phyloP scores from a whole-genome alignment of 179 eudicot genomes.

The Sideroxylon spinosum region DNA sequence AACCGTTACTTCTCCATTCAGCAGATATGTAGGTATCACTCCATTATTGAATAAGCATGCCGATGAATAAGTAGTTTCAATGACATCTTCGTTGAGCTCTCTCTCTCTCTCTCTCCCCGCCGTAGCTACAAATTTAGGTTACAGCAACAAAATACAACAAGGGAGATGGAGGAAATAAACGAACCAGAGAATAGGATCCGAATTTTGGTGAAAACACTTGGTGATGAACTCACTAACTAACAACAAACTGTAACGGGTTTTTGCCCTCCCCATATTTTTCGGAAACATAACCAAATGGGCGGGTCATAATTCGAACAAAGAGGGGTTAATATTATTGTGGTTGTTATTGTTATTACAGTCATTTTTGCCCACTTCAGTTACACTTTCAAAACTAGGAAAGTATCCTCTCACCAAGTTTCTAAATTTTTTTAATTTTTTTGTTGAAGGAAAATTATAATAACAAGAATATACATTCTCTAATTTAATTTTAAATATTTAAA shows the following conservation, averaged over 20 bases:
- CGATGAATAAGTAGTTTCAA: not conserved
- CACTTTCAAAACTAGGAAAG: too few species aligned
- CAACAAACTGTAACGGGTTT: not conserved
- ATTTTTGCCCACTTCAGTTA: too few species aligned
- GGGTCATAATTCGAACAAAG: too few species aligned
- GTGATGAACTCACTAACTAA: not conserved
- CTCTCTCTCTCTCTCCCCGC: not conserved
- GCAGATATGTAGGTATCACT: not conserved
- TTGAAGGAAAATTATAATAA: too few species aligned
- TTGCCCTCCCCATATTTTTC: too few species aligned
- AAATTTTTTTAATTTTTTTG: too few species aligned
- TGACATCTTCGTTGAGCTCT: not conserved
- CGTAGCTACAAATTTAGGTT: not conserved
- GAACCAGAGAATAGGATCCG: not conserved
- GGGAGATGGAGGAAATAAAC: not conserved
- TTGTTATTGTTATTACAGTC: too few species aligned
- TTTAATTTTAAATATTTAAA: too few species aligned
- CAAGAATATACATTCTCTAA: too few species aligned
- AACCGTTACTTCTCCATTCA: not conserved
- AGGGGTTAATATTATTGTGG: too few species aligned
- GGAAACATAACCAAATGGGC: too few species aligned
- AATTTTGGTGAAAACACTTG: not conserved
- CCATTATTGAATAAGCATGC: not conserved
- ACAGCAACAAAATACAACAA: not conserved
- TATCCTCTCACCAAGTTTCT: too few species aligned